Percentiles rank a stretch among this genome's conserved stretches.
Conservation (phyloP, 2,329 filamentous ascomycete genomes). For the Pezizomycotina sp. region DNA sequence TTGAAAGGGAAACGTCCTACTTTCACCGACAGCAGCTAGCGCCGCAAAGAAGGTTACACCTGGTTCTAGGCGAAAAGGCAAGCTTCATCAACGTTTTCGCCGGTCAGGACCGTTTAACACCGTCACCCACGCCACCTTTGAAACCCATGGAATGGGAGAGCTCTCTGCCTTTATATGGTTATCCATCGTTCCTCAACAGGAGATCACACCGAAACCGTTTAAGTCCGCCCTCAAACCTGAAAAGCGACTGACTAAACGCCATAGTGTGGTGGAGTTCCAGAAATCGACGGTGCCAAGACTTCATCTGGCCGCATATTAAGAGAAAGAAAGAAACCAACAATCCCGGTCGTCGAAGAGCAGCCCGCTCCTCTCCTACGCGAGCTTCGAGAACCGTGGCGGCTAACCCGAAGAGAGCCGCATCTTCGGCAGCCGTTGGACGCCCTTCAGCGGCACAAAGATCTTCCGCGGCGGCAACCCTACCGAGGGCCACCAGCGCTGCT, state of each 20-base stretch:
- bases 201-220: conserved; percentile 70
- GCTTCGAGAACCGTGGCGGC: conserved; percentile 1
- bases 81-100: conserved; percentile 34
- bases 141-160: conserved; percentile 19
- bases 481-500: conserved; percentile 4
- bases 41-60: conserved; percentile 63
- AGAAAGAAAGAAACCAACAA: conserved; percentile 12
- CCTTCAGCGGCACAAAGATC: neutral
- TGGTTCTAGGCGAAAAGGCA: conserved; percentile 48
- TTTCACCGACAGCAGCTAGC: conserved; percentile 76
- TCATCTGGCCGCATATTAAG: conserved; percentile 11
- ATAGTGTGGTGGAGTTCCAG: conserved; percentile 35
- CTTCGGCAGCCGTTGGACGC: conserved; percentile 1
- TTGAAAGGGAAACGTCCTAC: conserved; percentile 46
- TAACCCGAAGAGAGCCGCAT: neutral
- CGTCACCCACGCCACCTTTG: conserved; percentile 22
- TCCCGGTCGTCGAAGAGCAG: conserved; percentile 1
- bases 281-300: conserved; percentile 24
- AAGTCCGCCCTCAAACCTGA: conserved; percentile 56
- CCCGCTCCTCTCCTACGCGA: conserved; percentile 1
- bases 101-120: conserved; percentile 34
- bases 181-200: conserved; percentile 51
- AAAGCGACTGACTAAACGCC: conserved; percentile 59
- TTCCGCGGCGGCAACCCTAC: conserved; percentile 3
- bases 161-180: conserved; percentile 33